phyloP scores from a whole-genome alignment of 2,329 filamentous ascomycete species.

The Pseudonectria buxi region DNA sequence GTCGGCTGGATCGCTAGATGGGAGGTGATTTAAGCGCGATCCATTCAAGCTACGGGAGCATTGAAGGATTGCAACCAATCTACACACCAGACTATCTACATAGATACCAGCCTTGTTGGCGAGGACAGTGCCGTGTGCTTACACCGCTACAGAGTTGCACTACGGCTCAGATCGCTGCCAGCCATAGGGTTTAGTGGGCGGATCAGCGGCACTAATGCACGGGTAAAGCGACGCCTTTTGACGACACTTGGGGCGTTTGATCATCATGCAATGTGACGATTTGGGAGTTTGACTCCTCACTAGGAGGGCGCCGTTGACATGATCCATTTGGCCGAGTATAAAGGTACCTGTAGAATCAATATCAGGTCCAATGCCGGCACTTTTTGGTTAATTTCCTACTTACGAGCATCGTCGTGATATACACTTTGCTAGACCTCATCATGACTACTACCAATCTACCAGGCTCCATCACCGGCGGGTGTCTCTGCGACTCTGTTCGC shows the following conservation, averaged over 20 bases:
- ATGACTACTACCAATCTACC: conserved; percentile 24
- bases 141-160: not conserved
- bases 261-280: not conserved
- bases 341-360: conserved; percentile 8
- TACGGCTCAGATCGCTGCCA: no score
- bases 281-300: not conserved
- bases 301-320: conserved; percentile 26
- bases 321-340: conserved; percentile 3
- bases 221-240: not conserved
- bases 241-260: no score
- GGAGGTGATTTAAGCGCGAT: conserved; percentile 52
- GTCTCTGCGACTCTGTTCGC: conserved; percentile 43
- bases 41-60: not conserved
- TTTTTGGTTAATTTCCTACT: no score
- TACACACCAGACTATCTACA: no score
- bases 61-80: no score
- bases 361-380: no score
- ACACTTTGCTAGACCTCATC: not conserved
- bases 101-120: not conserved
- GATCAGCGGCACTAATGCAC: not conserved
- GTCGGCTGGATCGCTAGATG: conserved; percentile 74
- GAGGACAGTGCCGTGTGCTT: no score
- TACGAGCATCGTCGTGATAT: no score
- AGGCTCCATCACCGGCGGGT: conserved; percentile 40
- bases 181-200: no score